Evolutionary conservation across 345 rosid species (phyloP), one percentile per base, ranked within the genome.

Genomic region (Noccaea caerulescens): DNA sequence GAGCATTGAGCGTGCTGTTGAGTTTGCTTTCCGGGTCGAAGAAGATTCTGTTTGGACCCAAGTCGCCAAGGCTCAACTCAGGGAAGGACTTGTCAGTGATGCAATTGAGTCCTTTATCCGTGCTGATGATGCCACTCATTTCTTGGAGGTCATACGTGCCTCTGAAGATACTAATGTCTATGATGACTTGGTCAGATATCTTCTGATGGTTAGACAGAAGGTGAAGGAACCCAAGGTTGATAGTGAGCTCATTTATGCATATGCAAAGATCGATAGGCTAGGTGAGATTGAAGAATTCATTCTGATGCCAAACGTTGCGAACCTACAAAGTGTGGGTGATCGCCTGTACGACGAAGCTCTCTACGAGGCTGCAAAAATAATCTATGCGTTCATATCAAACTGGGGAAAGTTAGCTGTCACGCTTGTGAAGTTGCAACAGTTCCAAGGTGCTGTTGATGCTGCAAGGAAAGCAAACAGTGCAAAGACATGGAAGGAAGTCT

Each of bases 401-500:
- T 94, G 99, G 99, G 98, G 93, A 64, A 94, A 94, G 78, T 81
- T 94, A 86, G 98, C 99, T 8, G 80, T 82, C 77, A 91, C 99
- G 4, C 90, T 94, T 61, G 99, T 94, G 71, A 91, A 86, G 83
- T 84, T 94, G 79, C 82, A 86, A 69, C 99, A 94, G 77, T 94
- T 91, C 81, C 99, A 94, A 80, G 88, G 97, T 58, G 99, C 99
- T 76, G 99, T 94, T 72, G 99, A 94, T 68, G 99, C 99, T 42
- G 98, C 99, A 72, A 82, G 99, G 54, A 94, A 94, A 80, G 99
- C 99, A 56, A 91, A 91, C 88, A 91, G 98, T 73, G 95, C 96
- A 32, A 94, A 91, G 86, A 94, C 98, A 49, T 94, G 99, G 99
- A 94, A 91, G 82, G 98, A 89, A 82, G 98, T 90, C 67, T 93